These are phyloP conservation scores for Euphorbia tirucalli DNA, from an alignment of 345 rosid species.

Conservation along the genomic window DNA sequence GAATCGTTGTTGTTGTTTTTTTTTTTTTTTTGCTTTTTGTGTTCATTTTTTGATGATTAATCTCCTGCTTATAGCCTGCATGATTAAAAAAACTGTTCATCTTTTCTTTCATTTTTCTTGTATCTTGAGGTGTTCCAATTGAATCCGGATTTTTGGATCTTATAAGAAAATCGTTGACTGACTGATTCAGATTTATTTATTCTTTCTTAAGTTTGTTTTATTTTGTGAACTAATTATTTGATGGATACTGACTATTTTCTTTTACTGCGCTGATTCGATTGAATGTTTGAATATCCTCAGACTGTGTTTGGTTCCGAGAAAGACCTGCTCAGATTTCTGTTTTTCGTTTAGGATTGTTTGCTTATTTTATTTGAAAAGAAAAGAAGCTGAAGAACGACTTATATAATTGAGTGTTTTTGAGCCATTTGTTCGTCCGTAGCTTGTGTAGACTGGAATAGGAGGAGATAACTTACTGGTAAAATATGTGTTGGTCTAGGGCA, in stretches of 20 bases:
- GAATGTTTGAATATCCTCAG: not conserved
- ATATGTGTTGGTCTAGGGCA: not conserved
- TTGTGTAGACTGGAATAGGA: not conserved
- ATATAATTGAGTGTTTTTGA: not conserved
- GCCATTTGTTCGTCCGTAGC: not conserved
- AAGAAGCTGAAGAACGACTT: not conserved
- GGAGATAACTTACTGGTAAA: not conserved
- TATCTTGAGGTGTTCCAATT: not conserved
- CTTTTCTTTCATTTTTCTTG: too few relatives aligned
- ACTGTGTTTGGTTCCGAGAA: conserved; percentile 1
- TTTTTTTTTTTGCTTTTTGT: not conserved
- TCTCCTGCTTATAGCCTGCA: not conserved
- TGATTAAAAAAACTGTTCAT: too few relatives aligned
- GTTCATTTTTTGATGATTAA: not conserved
- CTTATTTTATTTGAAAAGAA: not conserved
- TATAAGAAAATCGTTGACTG: not conserved
- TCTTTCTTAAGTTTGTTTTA: not conserved
- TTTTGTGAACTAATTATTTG: not conserved
- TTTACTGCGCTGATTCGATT: not conserved
- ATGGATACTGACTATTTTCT: not conserved
- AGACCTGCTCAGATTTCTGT: not conserved
- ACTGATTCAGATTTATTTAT: not conserved
- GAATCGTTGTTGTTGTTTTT: not conserved
- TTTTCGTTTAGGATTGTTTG: not conserved
- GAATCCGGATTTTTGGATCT: conserved; percentile 6